Percentiles rank a stretch among this genome's conserved stretches.
Evolutionary conservation across 139 green algal species (phyloP).

Genomic region (Micromonas pusilla): DNA sequence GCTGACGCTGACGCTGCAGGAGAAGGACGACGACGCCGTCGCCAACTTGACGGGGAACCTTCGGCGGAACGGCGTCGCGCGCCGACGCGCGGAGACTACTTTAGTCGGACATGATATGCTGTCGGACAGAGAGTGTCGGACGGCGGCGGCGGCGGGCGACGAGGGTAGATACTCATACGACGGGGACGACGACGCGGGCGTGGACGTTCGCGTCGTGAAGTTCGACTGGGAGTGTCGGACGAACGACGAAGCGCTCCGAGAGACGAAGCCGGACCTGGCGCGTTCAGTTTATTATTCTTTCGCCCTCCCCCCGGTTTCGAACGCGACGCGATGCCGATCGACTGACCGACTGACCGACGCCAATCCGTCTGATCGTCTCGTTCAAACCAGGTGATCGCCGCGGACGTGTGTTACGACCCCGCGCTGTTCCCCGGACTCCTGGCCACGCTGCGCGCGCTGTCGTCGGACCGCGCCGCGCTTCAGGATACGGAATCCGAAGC

Average conservation of each 20-base stretch:
- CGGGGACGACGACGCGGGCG: background rate
- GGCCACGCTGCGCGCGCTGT: background rate
- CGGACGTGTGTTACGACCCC: constrained; percentile 8
- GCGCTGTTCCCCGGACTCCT: background rate
- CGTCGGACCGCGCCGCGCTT: background rate
- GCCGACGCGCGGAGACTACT: too few species aligned
- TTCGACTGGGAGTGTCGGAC: background rate
- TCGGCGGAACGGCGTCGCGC: constrained; percentile 55
- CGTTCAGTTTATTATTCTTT: too few species aligned
- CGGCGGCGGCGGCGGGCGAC: background rate
- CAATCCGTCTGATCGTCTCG: too few species aligned
- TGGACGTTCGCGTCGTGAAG: background rate
- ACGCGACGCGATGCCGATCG: too few species aligned
- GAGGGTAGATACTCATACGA: background rate
- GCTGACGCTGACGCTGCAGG: constrained; percentile 44
- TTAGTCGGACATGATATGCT: too few species aligned
- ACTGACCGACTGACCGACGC: too few species aligned
- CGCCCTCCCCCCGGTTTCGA: too few species aligned
- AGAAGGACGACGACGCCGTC: constrained; percentile 52
- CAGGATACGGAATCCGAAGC: too few species aligned
- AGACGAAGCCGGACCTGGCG: too few species aligned
- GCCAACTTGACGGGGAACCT: constrained; percentile 62
- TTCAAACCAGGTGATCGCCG: background rate
- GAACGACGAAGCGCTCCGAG: background rate
- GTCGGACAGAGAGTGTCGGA: too few species aligned